Conservation (phyloP, 2,329 filamentous ascomycete genomes). For the Sporothrix variecibatus region DNA sequence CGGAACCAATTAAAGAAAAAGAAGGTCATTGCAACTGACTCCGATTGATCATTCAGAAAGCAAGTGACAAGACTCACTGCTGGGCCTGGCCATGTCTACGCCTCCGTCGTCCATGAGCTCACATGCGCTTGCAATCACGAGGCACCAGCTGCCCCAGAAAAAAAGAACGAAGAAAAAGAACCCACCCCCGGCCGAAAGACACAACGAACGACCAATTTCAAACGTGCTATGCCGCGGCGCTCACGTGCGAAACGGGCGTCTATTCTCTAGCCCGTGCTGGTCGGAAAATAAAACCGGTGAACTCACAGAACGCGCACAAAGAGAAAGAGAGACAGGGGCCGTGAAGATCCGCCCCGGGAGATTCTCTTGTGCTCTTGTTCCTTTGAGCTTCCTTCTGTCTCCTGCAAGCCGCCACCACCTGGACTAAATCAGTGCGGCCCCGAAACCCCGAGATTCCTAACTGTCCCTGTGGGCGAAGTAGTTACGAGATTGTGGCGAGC, state of each 20-base stretch:
- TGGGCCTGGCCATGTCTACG: not conserved
- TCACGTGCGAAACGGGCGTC: slow-evolving; percentile 3
- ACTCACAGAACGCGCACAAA: not conserved
- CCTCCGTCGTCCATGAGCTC: not conserved
- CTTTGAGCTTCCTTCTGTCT: not conserved
- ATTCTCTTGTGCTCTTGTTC: not conserved
- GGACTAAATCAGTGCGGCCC: slow-evolving; percentile 12
- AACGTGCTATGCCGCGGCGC: not conserved
- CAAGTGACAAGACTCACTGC: not conserved
- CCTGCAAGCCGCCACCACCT: not conserved
- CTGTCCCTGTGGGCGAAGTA: not conserved
- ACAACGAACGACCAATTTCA: not conserved
- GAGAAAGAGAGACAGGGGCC: not conserved
- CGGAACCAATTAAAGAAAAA: not conserved
- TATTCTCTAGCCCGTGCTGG: not conserved
- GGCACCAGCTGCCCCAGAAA: not conserved
- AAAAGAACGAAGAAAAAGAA: not conserved
- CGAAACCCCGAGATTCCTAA: not conserved
- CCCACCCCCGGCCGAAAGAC: not conserved
- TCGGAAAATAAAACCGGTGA: slow-evolving; percentile 17
- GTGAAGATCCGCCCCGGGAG: not conserved
- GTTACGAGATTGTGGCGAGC: slow-evolving; percentile 4
- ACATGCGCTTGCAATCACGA: not conserved
- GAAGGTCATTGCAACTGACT: not conserved
- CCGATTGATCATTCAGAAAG: not conserved